Percentiles rank a stretch among this genome's conserved stretches.
These are phyloP conservation scores for Cryptosporidium canis DNA, from an alignment of 169 alveolate species.

Conservation along the genomic window DNA sequence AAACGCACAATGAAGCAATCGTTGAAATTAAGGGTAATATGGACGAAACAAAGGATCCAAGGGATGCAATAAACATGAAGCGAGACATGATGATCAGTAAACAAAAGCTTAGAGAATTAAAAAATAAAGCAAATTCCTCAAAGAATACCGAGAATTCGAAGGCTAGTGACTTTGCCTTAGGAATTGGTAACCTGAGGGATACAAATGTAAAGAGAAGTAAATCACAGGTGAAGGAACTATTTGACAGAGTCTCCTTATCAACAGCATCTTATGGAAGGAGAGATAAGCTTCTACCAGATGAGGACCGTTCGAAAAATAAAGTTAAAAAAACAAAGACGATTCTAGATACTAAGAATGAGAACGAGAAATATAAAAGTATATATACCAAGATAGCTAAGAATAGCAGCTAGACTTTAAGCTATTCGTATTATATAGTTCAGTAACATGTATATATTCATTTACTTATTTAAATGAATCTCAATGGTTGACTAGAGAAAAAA, in stretches of 20 bases:
- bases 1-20: constrained; percentile 77
- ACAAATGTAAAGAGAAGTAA: constrained; percentile 36
- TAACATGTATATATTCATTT: not conserved
- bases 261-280: constrained; percentile 72
- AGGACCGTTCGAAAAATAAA: constrained; percentile 19
- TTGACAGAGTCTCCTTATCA: constrained; percentile 55
- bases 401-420: not conserved
- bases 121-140: constrained; percentile 12
- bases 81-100: constrained; percentile 19
- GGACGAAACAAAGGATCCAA: constrained; percentile 24
- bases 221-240: constrained; percentile 5
- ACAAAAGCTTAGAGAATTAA: constrained; percentile 57
- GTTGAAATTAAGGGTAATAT: constrained; percentile 80
- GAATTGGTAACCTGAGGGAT: constrained; percentile 25
- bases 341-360: constrained; percentile 21
- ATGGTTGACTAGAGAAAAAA: no score
- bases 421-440: not conserved
- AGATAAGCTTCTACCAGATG: constrained; percentile 29
- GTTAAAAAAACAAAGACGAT: constrained; percentile 4
- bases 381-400: not conserved
- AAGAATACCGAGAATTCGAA: not conserved
- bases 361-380: constrained; percentile 29
- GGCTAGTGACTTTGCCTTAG: constrained; percentile 1
- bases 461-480: not conserved
- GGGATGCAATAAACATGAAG: constrained; percentile 5